Conservation (phyloP, 2,329 filamentous ascomycete species). For the Penicillium sp. region DNA sequence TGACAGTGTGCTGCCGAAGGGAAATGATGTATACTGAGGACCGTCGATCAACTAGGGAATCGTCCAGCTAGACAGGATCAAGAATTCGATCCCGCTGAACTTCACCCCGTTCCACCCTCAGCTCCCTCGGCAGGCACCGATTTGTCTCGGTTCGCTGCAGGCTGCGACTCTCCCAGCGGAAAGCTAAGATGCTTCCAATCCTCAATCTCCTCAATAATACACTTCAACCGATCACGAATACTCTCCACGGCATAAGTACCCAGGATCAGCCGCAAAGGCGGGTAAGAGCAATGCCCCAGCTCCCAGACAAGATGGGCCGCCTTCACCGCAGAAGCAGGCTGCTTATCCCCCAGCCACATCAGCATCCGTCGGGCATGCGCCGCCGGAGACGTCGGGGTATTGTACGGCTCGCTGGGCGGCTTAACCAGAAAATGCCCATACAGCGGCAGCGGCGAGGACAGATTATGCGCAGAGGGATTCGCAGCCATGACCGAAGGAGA, state of each 20-base stretch:
- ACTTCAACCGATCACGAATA: conserved; percentile 83
- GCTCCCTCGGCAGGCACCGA: conserved; percentile 10
- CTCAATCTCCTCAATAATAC: conserved; percentile 91
- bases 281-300: conserved; percentile 90
- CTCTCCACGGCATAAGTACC: conserved; percentile 96
- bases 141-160: conserved; percentile 12
- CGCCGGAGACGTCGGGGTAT: conserved; percentile 74
- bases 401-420: conserved; percentile 78
- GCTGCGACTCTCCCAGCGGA: conserved; percentile 42
- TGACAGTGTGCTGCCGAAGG: not conserved
- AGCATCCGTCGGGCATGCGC: conserved; percentile 88
- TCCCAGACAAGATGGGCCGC: conserved; percentile 94
- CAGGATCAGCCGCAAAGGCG: conserved; percentile 80
- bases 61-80: not conserved
- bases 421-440: conserved; percentile 95
- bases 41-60: not conserved
- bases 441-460: conserved; percentile 64
- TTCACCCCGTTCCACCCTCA: conserved; percentile 8
- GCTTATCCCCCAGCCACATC: conserved; percentile 89
- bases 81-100: too few species aligned
- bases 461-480: conserved; percentile 31
- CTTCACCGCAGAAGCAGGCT: conserved; percentile 90
- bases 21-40: not conserved
- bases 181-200: conserved; percentile 90
- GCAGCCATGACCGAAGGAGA: conserved; percentile 30